These are phyloP conservation scores for Cercospora zeina DNA, from an alignment of 2,329 filamentous ascomycete species.

Conservation along the genomic window DNA sequence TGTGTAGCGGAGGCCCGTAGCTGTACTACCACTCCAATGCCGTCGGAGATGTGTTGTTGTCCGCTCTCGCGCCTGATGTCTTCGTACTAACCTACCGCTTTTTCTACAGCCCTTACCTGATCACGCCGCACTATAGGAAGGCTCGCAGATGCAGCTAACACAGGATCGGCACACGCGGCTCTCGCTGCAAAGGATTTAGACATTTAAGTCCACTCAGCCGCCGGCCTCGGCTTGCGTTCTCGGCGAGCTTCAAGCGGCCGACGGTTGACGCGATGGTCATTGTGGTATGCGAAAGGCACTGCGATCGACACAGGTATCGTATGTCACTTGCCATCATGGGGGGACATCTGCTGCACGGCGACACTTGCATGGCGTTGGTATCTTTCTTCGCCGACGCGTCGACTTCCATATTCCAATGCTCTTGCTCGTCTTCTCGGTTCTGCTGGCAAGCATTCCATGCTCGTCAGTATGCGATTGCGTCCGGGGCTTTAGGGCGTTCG, in stretches of 20 bases:
- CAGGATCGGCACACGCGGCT: neutral
- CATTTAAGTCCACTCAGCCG: slow-evolving; percentile 7
- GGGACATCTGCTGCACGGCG: no score
- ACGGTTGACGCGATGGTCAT: neutral
- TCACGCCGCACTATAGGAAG: neutral
- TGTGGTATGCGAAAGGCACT: neutral
- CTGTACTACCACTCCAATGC: neutral
- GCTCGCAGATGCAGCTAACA: neutral
- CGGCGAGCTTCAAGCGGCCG: slow-evolving; percentile 3
- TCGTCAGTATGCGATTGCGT: neutral
- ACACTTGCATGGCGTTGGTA: no score
- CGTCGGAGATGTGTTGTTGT: neutral
- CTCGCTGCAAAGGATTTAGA: slow-evolving; percentile 14
- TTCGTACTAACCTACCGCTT: neutral
- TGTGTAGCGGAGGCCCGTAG: neutral
- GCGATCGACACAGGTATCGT: neutral
- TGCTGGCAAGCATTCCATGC: neutral
- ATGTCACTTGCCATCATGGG: neutral
- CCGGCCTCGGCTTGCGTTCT: slow-evolving; percentile 13
- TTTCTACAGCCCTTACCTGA: neutral
- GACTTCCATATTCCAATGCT: neutral
- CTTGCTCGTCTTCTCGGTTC: neutral
- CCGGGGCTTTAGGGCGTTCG: neutral
- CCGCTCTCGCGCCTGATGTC: neutral
- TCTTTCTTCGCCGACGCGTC: neutral